Base-by-base conservation (phyloP, 495 filamentous ascomycete genomes). In the Amphirosellinia nigrospora region DNA sequence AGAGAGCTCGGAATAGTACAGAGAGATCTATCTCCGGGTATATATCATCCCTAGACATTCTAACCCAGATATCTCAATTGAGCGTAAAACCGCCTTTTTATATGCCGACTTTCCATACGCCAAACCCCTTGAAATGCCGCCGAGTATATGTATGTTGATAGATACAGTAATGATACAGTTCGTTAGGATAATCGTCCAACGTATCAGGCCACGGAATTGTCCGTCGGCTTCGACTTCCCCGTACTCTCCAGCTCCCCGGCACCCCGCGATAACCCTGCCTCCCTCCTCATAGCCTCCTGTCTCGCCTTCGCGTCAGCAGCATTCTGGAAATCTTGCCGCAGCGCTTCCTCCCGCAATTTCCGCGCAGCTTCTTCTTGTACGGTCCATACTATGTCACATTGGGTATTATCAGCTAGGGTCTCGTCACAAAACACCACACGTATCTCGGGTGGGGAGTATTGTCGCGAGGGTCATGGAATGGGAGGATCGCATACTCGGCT, bases 331-430 rank as follows among this genome's bases (percentile, higher is more conserved):
- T 88, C 84, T 53, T 88, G 80, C 60, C 87, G 86, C 66, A 85
- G 76, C 73, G 72, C 78, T 4, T 84, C 82, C 63, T 88, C 83
- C 41, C 86, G 86, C 72, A 82, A 82, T 32, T 82, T 83, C 73
- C 84, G 86, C 71, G 83, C 82, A 32, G 89, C 88, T 77, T 90
- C 90, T 41, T 89, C 86, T 19, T 92, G 90, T 2, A 91, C 92
- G 69, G 84, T 78, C 92, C 92, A 95, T 77, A 95, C 91, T 83
- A 55, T 23, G 16, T 26, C 34, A 34, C 26, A 61, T 53, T 38
- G n/a, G n/a, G 16, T 10, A n/a, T 11, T 34, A 50, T 56, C 64
- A 75, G 75, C 68, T 34, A n/a, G 1, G 2, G 53, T 39, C n/a
- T 32, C 36, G 9, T 19, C 21, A 43, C 11, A 26, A 13, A 10